Conservation (phyloP, 2,329 filamentous ascomycete genomes). For the Rugonectria rugulosa region DNA sequence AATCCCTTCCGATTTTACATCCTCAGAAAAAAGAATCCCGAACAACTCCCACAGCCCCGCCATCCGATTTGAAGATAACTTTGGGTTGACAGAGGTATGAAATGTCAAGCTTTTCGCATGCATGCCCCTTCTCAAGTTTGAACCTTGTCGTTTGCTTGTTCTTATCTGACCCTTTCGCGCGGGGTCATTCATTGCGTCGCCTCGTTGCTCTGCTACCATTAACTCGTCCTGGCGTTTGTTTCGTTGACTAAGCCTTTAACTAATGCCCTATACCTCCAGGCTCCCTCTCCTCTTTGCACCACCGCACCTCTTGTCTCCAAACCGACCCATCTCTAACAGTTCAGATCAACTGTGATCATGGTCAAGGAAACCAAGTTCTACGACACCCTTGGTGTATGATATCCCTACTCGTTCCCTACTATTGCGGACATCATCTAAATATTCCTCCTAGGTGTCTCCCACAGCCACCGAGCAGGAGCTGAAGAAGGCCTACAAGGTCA, state of each 20-base stretch:
- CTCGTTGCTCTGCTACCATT: background rate
- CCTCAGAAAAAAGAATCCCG: conserved; percentile 30
- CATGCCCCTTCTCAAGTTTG: background rate
- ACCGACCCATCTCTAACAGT: conserved; percentile 11
- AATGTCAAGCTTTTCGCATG: conserved; percentile 7
- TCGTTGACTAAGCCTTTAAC: conserved; percentile 18
- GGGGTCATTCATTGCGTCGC: background rate
- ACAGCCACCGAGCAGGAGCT: conserved; percentile 84
- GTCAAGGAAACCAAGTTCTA: conserved; percentile 83
- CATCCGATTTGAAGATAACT: conserved; percentile 36
- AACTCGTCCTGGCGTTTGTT: conserved; percentile 1
- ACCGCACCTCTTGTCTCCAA: conserved; percentile 15
- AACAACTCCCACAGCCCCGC: conserved; percentile 39
- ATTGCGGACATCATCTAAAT: conserved; percentile 26
- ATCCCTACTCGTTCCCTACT: conserved; percentile 24
- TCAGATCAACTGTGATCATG: conserved; percentile 60
- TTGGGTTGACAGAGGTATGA: conserved; percentile 38
- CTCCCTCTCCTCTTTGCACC: conserved; percentile 20
- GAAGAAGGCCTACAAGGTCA: conserved; percentile 88
- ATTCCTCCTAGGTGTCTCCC: conserved; percentile 70
- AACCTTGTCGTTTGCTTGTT: no score
- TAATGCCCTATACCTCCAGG: conserved; percentile 29
- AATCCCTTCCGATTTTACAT: conserved; percentile 29
- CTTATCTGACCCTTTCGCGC: conserved; percentile 1
- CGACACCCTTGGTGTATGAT: conserved; percentile 76